These are phyloP conservation scores for Rubia peregrina DNA, from an alignment of 305 asterid species.

Conservation along the genomic window DNA sequence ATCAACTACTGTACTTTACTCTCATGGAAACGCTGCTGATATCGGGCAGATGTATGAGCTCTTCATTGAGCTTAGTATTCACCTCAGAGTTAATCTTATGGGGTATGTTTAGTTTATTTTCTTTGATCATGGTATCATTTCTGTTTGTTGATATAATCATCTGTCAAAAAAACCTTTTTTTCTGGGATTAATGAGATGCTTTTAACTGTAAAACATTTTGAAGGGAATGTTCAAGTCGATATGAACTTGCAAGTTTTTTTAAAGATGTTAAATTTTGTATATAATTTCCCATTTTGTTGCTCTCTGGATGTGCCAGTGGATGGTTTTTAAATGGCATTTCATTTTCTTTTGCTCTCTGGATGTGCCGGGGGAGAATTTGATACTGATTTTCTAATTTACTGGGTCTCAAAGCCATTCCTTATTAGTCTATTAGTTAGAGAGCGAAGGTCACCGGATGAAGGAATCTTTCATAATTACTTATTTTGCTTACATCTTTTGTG, in stretches of 20 bases:
- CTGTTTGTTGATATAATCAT: neutral
- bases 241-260: neutral
- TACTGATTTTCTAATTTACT: neutral
- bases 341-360: neutral
- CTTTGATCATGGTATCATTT: neutral
- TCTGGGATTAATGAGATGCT: neutral
- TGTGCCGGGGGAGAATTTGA: neutral
- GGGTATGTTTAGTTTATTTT: conserved; percentile 40
- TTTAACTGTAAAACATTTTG: neutral
- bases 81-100: conserved; percentile 81
- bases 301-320: neutral
- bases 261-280: neutral
- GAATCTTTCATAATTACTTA: neutral
- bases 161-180: neutral
- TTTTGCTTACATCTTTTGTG: neutral
- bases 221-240: neutral
- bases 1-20: conserved; percentile 67
- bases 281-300: neutral
- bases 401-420: neutral
- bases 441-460: neutral
- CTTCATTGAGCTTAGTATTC: conserved; percentile 83
- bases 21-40: conserved; percentile 95
- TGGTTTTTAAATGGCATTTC: neutral
- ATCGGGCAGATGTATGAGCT: conserved; percentile 95
- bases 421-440: neutral